A percentile compares a stretch with the other conserved stretches of the same genome.
Conservation (phyloP, 2,329 filamentous ascomycete species). For the Sporothrix phasma region DNA sequence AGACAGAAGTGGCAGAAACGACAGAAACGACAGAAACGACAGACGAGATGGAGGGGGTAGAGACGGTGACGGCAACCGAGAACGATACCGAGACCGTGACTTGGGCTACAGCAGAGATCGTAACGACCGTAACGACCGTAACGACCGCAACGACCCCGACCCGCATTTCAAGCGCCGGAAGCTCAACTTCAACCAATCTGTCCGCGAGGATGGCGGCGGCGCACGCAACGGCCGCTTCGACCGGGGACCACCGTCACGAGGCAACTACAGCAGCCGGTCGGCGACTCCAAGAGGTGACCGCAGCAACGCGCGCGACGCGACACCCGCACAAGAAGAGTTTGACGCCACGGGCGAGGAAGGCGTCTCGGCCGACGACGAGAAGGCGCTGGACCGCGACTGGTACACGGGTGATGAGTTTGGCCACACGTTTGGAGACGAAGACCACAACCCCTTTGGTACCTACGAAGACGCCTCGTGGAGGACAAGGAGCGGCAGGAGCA, state of each 20-base stretch:
- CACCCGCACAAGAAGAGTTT: constrained; percentile 45
- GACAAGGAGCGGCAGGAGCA: constrained; percentile 59
- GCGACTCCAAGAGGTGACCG: constrained; percentile 16
- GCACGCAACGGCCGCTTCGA: constrained; percentile 30
- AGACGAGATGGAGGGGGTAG: constrained; percentile 21
- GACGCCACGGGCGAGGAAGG: constrained; percentile 49
- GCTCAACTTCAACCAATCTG: constrained; percentile 46
- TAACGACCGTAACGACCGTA: background rate
- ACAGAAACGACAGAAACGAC: constrained; percentile 20
- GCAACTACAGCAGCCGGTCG: constrained; percentile 18
- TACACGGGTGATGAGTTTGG: constrained; percentile 77
- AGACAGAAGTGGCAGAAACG: constrained; percentile 23
- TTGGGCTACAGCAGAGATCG: constrained; percentile 22
- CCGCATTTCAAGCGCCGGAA: constrained; percentile 49
- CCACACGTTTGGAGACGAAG: constrained; percentile 79
- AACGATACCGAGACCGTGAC: constrained; percentile 11
- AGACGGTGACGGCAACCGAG: background rate
- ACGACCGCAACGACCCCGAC: background rate
- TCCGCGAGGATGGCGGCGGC: constrained; percentile 46
- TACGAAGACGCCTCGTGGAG: constrained; percentile 66
- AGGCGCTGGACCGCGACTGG: constrained; percentile 82
- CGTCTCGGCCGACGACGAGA: constrained; percentile 57
- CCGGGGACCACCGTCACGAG: constrained; percentile 38
- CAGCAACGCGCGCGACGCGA: constrained; percentile 19
- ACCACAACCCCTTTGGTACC: constrained; percentile 83